Conservation (phyloP, 2,329 filamentous ascomycete species). For the Dactylellina parvicollis region DNA sequence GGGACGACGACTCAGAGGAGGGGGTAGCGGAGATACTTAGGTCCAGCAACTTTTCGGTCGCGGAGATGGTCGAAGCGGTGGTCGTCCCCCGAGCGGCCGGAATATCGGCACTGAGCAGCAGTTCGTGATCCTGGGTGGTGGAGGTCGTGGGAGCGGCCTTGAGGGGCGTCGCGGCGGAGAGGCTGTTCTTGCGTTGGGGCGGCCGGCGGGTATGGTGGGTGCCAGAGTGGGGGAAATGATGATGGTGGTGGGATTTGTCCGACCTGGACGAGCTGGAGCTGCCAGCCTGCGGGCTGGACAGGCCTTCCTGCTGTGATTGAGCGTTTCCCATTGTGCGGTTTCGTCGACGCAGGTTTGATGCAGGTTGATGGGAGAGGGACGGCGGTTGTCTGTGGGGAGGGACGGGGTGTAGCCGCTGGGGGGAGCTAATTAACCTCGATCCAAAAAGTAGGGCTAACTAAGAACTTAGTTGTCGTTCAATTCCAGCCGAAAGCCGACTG, state of each 20-base stretch:
- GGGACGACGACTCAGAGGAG: constrained; percentile 32
- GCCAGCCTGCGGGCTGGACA: constrained; percentile 21
- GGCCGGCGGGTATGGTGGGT: constrained; percentile 36
- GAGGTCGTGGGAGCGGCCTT: constrained; percentile 51
- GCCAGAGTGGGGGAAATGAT: constrained; percentile 33
- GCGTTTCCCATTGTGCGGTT: constrained; percentile 51
- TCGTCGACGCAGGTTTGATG: neutral
- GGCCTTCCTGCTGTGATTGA: constrained; percentile 52
- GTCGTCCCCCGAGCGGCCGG: constrained; percentile 24
- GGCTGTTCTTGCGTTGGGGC: constrained; percentile 50
- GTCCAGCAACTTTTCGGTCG: constrained; percentile 48
- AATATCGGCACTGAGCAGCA: constrained; percentile 32
- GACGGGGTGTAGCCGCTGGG: neutral
- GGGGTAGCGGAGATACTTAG: constrained; percentile 48
- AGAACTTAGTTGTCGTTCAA: no score
- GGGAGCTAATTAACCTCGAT: neutral
- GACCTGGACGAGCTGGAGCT: constrained; percentile 31
- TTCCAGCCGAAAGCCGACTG: no score
- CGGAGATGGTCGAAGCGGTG: constrained; percentile 33
- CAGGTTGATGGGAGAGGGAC: neutral
- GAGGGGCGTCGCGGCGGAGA: constrained; percentile 47
- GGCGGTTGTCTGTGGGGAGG: neutral
- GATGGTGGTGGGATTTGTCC: constrained; percentile 36
- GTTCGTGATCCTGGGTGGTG: constrained; percentile 47
- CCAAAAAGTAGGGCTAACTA: no score